A percentile compares a stretch with the other conserved stretches of the same genome.
Evolutionary conservation across 257 asterid genomes (phyloP).

Genomic region (Linaria vulgaris): DNA sequence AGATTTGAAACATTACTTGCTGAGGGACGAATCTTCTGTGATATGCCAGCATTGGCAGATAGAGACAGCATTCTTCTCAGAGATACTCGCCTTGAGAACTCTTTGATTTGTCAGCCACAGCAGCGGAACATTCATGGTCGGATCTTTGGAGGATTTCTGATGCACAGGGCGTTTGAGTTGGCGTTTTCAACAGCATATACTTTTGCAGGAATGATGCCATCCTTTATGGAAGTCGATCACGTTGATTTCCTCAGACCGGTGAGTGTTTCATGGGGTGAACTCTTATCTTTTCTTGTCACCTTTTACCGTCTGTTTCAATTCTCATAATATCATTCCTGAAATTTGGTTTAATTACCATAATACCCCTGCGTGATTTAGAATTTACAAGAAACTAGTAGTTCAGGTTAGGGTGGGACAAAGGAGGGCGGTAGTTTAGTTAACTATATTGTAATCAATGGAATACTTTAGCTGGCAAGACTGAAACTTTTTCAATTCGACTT

Average conservation of each 20-base stretch:
- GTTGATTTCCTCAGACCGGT: conserved; percentile 94
- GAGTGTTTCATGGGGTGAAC: conserved; percentile 30
- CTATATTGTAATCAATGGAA: too few relatives aligned
- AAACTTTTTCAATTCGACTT: too few relatives aligned
- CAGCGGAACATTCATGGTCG: conserved; percentile 97
- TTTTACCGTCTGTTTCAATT: not conserved
- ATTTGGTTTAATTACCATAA: too few relatives aligned
- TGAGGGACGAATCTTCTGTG: conserved; percentile 90
- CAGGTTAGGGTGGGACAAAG: too few relatives aligned
- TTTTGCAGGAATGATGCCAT: conserved; percentile 96
- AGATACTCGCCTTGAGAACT: conserved; percentile 86
- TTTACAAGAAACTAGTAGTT: too few relatives aligned
- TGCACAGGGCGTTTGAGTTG: conserved; percentile 88
- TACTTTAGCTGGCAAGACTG: too few relatives aligned
- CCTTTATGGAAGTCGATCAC: conserved; percentile 89
- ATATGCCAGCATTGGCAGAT: conserved; percentile 97
- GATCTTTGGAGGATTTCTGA: conserved; percentile 91
- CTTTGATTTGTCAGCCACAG: conserved; percentile 96
- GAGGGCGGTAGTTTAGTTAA: too few relatives aligned
- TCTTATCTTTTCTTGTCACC: not conserved
- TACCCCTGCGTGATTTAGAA: too few relatives aligned
- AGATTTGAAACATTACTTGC: conserved; percentile 61
- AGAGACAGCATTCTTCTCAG: conserved; percentile 90
- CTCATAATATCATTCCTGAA: too few relatives aligned
- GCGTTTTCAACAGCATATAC: conserved; percentile 88